A percentile compares a stretch with the other conserved stretches of the same genome.
Evolutionary conservation across 805 yeast species (phyloP).

Genomic region (Candida manassasensis): DNA sequence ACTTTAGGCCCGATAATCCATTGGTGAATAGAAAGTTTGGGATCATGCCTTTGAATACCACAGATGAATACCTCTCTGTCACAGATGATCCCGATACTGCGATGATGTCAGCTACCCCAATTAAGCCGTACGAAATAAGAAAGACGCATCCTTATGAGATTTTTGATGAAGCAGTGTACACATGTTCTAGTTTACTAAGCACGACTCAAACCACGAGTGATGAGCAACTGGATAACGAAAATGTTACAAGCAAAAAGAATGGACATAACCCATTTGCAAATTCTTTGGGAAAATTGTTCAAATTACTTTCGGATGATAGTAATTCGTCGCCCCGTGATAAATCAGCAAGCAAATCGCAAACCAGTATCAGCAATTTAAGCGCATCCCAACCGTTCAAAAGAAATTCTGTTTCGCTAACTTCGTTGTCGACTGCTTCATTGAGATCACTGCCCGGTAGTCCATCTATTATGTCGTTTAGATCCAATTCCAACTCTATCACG

Average conservation of each 20-base stretch:
- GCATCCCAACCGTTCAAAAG: conserved; percentile 11
- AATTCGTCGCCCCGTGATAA: conserved; percentile 4
- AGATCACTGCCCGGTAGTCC: conserved; percentile 36
- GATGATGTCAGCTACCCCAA: conserved; percentile 12
- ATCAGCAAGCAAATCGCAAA: conserved; percentile 3
- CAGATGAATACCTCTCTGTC: conserved; percentile 17
- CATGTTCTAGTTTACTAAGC: conserved; percentile 21
- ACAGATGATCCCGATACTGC: conserved; percentile 8
- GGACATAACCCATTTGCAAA: conserved; percentile 22
- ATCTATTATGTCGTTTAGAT: conserved; percentile 32
- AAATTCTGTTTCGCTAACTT: conserved; percentile 32
- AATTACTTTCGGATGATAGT: conserved; percentile 32
- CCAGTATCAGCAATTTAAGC: conserved; percentile 4
- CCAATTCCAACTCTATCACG: conserved; percentile 33
- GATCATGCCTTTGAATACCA: conserved; percentile 32
- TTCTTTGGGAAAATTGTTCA: conserved; percentile 34
- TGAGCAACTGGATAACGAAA: conserved; percentile 5
- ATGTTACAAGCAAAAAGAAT: conserved; percentile 6
- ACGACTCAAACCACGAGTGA: conserved; percentile 1
- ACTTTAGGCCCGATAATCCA: conserved; percentile 35
- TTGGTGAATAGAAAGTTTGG: conserved; percentile 46
- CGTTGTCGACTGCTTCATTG: conserved; percentile 28
- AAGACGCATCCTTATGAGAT: conserved; percentile 60
- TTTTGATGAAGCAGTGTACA: conserved; percentile 61
- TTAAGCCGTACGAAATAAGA: conserved; percentile 32